phyloP scores from a whole-genome alignment of 1,284 basidiomycete species.

The Prillingera fragicola region DNA sequence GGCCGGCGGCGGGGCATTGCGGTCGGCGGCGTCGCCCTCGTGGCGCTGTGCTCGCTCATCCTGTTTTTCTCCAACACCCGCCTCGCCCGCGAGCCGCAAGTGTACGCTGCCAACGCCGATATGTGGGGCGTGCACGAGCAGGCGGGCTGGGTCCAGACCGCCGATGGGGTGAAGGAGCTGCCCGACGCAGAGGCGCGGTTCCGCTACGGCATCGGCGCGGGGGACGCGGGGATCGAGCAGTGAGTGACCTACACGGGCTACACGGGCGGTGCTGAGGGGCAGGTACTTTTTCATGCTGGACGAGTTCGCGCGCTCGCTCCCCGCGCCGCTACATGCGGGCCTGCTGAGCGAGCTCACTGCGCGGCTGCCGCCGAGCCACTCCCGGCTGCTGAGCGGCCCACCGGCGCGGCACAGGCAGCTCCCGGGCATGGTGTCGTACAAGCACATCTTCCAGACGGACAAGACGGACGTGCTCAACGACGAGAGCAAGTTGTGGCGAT shows the following conservation, averaged over 20 bases:
- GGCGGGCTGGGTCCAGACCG: not conserved
- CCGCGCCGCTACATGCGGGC: constrained; percentile 15
- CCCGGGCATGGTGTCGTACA: constrained; percentile 28
- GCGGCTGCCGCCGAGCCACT: constrained; percentile 5
- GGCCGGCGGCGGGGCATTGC: too few relatives aligned
- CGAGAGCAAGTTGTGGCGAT: constrained; percentile 21
- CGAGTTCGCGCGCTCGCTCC: constrained; percentile 17
- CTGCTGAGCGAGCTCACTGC: constrained; percentile 18
- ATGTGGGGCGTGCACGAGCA: not conserved
- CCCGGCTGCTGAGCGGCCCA: not conserved
- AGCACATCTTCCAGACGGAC: constrained; percentile 41
- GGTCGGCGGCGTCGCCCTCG: too few relatives aligned
- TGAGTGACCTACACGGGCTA: too few relatives aligned
- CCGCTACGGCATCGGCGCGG: not conserved
- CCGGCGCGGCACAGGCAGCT: constrained; percentile 1
- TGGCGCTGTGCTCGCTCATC: too few relatives aligned
- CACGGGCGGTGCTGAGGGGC: too few relatives aligned
- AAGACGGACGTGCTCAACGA: constrained; percentile 18
- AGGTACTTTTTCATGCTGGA: constrained; percentile 25
- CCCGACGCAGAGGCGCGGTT: not conserved
- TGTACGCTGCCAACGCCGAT: too few relatives aligned
- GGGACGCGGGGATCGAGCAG: too few relatives aligned
- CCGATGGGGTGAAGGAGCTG: not conserved
- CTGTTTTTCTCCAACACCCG: too few relatives aligned
- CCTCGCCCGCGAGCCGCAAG: too few relatives aligned